Evolutionary conservation across 2,329 filamentous ascomycete species (phyloP), one percentile per base, ranked within the genome.

Genomic region (Davidsoniella virescens): DNA sequence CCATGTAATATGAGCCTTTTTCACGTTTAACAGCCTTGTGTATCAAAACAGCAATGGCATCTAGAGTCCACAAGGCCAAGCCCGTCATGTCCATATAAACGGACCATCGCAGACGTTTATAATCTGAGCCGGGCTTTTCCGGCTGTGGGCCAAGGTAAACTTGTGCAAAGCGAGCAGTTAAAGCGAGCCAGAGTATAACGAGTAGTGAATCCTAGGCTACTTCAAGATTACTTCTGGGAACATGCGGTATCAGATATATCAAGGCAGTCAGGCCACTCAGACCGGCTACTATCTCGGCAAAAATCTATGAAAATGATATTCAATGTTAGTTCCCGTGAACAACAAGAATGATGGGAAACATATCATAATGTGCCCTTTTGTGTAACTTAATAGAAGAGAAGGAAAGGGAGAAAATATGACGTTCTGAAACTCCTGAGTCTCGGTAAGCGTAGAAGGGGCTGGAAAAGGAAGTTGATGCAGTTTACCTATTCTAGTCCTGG

Each of bases 201-300:
- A 52, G 41, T 9, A 52, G 29, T 10, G 44, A 42, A 42, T 52
- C 50, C 50, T 39, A 52, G 29, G 50, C 50, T 44, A 52, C 46
- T 23, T 52, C 44, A 14, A 49, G 46, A 8, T 49, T 47, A 23
- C 44, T 48, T 9, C 45, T 40, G 17, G 45, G 45, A 16, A 52
- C 45, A 18, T 52, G 44, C 16, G 50, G 50, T 18, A 52, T 49
- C n/a, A 52, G 50, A 49, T 52, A 52, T 18, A 52, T 39, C 33
- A 52, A 39, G 26, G 50, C 45, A 38, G 50, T 52, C 18, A 52
- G 40, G 38, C 46, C 38, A 7, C 45, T 49, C 8, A 52, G 45
- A 12, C 45, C 45, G 23, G 44, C 50, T 9, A 52, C 50, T 16
- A 44, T 33, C 41, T 52, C 50, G 29, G 50, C 50, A 26, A 48